A percentile compares a stretch with the other conserved stretches of the same genome.
Conservation (phyloP, 2,329 filamentous ascomycete species). For the Fusarium nurragi region DNA sequence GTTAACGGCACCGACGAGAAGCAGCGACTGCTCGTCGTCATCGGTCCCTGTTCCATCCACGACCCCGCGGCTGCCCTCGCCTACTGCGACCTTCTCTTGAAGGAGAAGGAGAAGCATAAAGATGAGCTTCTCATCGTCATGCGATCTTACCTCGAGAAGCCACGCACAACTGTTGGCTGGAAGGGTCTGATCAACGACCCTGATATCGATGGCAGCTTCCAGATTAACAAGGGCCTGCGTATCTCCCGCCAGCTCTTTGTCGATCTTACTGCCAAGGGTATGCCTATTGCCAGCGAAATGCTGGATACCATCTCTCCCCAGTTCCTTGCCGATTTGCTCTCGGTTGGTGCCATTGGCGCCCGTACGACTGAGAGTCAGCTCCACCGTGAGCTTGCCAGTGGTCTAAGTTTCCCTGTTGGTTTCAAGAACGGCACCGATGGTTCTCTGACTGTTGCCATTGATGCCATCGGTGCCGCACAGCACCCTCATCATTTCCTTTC, state of each 20-base stretch:
- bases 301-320: constrained; percentile 97
- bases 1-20: constrained; percentile 74
- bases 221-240: constrained; percentile 97
- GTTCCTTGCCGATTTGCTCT: constrained; percentile 92
- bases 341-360: constrained; percentile 93
- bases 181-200: constrained; percentile 99
- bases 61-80: constrained; percentile 89
- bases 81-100: constrained; percentile 86
- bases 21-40: constrained; percentile 73
- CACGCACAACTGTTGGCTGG: constrained; percentile 96
- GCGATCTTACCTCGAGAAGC: constrained; percentile 98
- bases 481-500: constrained; percentile 97
- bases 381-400: constrained; percentile 92
- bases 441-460: constrained; percentile 86
- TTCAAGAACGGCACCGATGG: constrained; percentile 99
- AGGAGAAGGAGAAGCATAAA: constrained; percentile 86
- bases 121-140: constrained; percentile 94
- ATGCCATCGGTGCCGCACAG: constrained; percentile 91
- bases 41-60: constrained; percentile 97
- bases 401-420: constrained; percentile 94
- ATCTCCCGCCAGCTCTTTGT: constrained; percentile 90
- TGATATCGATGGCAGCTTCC: constrained; percentile 97
- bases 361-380: constrained; percentile 96
- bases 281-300: constrained; percentile 98
- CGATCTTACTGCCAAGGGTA: constrained; percentile 88